A percentile compares a stretch with the other conserved stretches of the same genome.
phyloP scores from a whole-genome alignment of 2,329 filamentous ascomycete genomes.

The Chrysoporthe cubensis region DNA sequence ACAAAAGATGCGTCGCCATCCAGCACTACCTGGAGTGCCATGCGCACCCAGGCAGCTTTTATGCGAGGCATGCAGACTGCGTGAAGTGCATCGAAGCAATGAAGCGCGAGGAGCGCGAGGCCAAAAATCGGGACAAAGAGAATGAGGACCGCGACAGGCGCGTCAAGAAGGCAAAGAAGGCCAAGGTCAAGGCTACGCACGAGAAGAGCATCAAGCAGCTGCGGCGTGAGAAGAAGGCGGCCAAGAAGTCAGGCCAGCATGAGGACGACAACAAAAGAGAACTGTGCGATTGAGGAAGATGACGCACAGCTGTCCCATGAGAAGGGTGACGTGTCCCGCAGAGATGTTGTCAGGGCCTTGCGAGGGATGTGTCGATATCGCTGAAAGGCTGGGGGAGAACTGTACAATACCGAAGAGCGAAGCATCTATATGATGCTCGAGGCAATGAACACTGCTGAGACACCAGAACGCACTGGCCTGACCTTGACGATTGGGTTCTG shows the following conservation, averaged over 20 bases:
- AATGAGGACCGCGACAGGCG: constrained; percentile 6
- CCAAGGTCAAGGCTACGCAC: constrained; percentile 2
- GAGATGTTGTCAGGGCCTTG: too few relatives aligned
- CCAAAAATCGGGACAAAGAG: constrained; percentile 7
- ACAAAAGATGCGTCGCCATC: not conserved
- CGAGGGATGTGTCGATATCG: too few relatives aligned
- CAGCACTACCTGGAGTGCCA: constrained; percentile 2
- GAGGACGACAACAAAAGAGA: not conserved
- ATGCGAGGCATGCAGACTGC: not conserved
- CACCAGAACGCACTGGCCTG: not conserved
- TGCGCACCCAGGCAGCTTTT: not conserved
- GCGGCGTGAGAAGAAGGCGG: not conserved
- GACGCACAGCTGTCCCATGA: not conserved
- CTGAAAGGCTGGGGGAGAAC: too few relatives aligned
- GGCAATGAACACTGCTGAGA: not conserved
- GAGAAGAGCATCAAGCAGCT: constrained; percentile 18
- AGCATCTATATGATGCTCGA: too few relatives aligned
- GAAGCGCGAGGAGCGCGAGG: not conserved
- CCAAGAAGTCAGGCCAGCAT: not conserved
- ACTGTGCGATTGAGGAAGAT: not conserved
- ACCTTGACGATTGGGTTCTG: not conserved
- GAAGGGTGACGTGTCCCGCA: not conserved
- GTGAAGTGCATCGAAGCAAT: constrained; percentile 4
- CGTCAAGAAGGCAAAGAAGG: constrained; percentile 8
- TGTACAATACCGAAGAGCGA: too few relatives aligned